A percentile compares a stretch with the other conserved stretches of the same genome.
Conservation (phyloP, 2,329 filamentous ascomycete genomes). For the Colletotrichum sp. region DNA sequence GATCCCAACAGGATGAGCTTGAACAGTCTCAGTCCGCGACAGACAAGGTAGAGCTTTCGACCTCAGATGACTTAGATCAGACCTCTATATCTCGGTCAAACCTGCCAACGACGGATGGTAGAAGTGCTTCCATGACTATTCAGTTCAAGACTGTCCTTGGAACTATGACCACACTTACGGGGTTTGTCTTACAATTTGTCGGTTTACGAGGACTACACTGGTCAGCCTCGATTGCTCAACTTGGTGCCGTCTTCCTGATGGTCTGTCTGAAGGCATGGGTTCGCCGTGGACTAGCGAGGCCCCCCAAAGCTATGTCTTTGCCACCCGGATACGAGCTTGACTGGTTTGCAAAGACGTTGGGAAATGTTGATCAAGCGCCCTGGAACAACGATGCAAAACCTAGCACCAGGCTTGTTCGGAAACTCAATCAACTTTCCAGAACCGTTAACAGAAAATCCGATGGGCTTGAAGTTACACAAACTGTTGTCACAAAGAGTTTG, state of each 20-base stretch:
- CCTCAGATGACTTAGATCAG: background rate
- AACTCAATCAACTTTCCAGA: no score
- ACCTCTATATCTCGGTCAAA: background rate
- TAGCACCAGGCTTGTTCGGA: no score
- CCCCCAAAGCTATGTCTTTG: fast-evolving
- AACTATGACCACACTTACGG: background rate
- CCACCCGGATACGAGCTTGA: background rate
- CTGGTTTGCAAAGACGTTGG: background rate
- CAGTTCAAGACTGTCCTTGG: background rate
- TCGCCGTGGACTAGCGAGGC: background rate
- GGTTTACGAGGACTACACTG: background rate
- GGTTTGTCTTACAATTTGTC: background rate
- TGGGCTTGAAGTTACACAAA: no score
- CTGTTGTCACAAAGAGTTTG: no score
- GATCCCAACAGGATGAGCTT: background rate
- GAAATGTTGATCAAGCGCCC: fast-evolving
- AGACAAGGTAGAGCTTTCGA: background rate
- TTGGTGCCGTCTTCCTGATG: background rate
- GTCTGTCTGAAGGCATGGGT: background rate
- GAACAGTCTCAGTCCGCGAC: background rate
- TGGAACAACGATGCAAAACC: no score
- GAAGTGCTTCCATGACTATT: background rate
- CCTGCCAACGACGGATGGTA: fast-evolving
- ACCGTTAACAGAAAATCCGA: no score
- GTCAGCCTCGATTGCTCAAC: background rate